Evolutionary conservation across 305 asterid species (phyloP).

Genomic region (Fraxinus paxiana): DNA sequence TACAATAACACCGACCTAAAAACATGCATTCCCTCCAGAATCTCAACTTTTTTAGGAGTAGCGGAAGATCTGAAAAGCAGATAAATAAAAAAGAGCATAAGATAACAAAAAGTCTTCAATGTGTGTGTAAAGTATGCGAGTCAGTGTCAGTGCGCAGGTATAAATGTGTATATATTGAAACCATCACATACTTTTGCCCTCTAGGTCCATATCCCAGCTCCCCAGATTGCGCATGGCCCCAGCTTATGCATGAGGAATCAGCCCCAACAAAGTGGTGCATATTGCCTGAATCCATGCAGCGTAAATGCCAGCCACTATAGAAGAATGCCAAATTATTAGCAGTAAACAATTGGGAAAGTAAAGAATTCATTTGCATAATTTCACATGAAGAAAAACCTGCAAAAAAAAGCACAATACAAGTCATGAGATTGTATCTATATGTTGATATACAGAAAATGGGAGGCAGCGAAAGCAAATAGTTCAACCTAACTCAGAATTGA

Average conservation of each 20-base stretch:
- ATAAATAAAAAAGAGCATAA: not conserved
- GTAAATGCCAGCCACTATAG: conserved; percentile 83
- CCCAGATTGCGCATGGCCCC: conserved; percentile 96
- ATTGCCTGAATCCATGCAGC: conserved; percentile 91
- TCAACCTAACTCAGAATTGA: not conserved
- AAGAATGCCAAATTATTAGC: conserved; percentile 23
- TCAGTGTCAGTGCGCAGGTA: conserved; percentile 6
- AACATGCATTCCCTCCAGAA: conserved; percentile 87
- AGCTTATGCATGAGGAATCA: conserved; percentile 95
- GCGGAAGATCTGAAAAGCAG: conserved; percentile 72
- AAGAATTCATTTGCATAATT: not conserved
- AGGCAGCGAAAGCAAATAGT: not conserved
- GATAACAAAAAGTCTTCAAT: not conserved
- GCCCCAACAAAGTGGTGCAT: conserved; percentile 96
- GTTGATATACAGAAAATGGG: not conserved
- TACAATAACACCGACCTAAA: conserved; percentile 47
- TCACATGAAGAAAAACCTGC: not conserved
- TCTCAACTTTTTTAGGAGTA: conserved; percentile 78
- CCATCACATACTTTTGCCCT: conserved; percentile 67
- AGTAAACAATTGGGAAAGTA: not conserved
- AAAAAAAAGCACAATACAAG: conserved; percentile 1
- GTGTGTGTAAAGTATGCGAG: not conserved
- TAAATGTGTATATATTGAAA: conserved; percentile 20
- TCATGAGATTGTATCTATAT: conserved; percentile 1
- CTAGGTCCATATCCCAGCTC: conserved; percentile 93